Conservation (phyloP, 129 eudicot genomes). For the Helianthus tuberosus region DNA sequence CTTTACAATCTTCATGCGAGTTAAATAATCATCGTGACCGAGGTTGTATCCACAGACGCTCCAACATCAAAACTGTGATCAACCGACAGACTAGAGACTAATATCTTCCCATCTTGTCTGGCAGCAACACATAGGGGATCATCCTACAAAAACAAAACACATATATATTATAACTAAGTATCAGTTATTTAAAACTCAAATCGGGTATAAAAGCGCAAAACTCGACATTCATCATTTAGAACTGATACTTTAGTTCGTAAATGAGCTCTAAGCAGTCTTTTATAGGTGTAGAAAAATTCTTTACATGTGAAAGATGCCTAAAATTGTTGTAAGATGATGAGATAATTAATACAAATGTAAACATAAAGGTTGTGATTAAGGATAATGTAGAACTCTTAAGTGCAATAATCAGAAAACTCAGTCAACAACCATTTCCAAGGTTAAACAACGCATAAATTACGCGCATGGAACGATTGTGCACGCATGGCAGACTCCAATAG, state of each 20-base stretch:
- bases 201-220: too few relatives aligned
- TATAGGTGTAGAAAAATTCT: slow-evolving; percentile 87
- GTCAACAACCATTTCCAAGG: slow-evolving; percentile 89
- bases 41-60: too few relatives aligned
- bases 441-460: slow-evolving; percentile 59
- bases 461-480: slow-evolving; percentile 72
- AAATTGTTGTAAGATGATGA: slow-evolving; percentile 14
- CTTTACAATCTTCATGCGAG: too few relatives aligned
- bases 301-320: slow-evolving; percentile 84
- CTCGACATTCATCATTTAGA: too few relatives aligned
- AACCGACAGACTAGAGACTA: too few relatives aligned
- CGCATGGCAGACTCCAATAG: slow-evolving; percentile 96
- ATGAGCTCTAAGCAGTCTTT: slow-evolving; percentile 90
- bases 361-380: not conserved
- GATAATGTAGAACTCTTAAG: slow-evolving; percentile 3
- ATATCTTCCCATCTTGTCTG: too few relatives aligned
- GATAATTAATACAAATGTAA: slow-evolving; percentile 3
- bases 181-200: too few relatives aligned
- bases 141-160: too few relatives aligned
- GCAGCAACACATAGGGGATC: too few relatives aligned
- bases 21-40: too few relatives aligned
- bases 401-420: slow-evolving; percentile 88
- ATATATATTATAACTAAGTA: too few relatives aligned
- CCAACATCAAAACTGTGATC: too few relatives aligned
- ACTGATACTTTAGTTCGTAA: slow-evolving; percentile 38